Conservation (phyloP, 1,284 basidiomycete species). For the Tilletia indica region DNA sequence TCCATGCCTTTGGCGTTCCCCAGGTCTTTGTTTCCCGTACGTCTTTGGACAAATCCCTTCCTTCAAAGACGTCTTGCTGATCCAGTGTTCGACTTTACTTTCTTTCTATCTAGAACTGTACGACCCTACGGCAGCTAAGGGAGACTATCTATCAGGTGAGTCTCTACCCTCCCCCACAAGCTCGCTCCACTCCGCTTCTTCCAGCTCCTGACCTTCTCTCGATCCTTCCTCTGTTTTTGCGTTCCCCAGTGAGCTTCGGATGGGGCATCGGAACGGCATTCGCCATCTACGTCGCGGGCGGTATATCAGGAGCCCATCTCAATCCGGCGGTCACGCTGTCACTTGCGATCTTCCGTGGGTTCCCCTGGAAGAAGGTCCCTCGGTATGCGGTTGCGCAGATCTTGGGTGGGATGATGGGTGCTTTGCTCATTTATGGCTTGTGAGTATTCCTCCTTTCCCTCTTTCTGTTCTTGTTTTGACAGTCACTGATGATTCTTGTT, state of each 20-base stretch:
- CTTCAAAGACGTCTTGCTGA: background rate
- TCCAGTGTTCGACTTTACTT: too few relatives aligned
- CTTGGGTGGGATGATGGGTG: background rate
- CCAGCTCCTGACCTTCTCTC: background rate
- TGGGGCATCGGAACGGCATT: slow-evolving; percentile 7
- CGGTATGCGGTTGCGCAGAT: slow-evolving; percentile 11
- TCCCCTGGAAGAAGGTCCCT: slow-evolving; percentile 63
- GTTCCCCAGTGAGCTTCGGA: background rate
- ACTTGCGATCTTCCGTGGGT: slow-evolving; percentile 67
- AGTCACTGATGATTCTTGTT: background rate
- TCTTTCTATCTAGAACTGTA: background rate
- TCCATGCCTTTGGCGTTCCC: background rate
- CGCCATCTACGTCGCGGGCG: background rate
- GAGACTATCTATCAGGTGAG: slow-evolving; percentile 9
- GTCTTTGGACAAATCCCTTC: background rate
- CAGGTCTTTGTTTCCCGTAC: slow-evolving; percentile 16
- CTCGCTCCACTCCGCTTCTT: background rate
- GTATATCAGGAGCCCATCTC: slow-evolving; percentile 3
- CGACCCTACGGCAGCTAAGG: background rate
- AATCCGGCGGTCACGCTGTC: slow-evolving; percentile 61
- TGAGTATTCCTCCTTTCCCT: background rate
- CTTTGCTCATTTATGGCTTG: slow-evolving; percentile 9
- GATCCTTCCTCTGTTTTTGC: background rate
- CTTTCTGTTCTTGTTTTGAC: background rate
- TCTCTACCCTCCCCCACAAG: background rate